phyloP scores from a whole-genome alignment of 2,329 filamentous ascomycete genomes.

The Exophiala xenobiotica region DNA sequence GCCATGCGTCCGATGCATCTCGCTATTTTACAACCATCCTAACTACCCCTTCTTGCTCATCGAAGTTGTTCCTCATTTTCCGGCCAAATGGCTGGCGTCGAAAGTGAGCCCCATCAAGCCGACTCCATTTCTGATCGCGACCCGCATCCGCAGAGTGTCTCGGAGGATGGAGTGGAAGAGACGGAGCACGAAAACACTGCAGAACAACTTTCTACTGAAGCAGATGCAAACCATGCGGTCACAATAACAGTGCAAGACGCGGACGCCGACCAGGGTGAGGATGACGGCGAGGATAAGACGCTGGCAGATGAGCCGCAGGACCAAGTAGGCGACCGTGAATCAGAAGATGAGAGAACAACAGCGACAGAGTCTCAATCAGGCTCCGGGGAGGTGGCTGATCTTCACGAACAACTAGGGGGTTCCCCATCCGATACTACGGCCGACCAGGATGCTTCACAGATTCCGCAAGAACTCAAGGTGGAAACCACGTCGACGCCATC shows the following conservation, averaged over 20 bases:
- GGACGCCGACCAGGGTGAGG: constrained; percentile 27
- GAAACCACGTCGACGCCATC: constrained; percentile 25
- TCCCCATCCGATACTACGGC: not conserved
- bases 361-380: constrained; percentile 17
- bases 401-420: constrained; percentile 14
- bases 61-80: constrained; percentile 10
- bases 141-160: constrained; percentile 7
- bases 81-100: constrained; percentile 29
- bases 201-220: constrained; percentile 24
- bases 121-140: constrained; percentile 12
- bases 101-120: constrained; percentile 20
- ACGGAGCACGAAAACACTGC: constrained; percentile 29
- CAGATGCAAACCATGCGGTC: constrained; percentile 18
- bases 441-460: constrained; percentile 1
- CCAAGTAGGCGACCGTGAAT: constrained; percentile 21
- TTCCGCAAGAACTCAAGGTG: constrained; percentile 1
- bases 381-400: constrained; percentile 14
- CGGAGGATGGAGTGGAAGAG: constrained; percentile 29
- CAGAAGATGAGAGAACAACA: constrained; percentile 23
- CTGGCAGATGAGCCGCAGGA: constrained; percentile 27
- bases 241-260: constrained; percentile 29
- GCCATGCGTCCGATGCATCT: constrained; percentile 14
- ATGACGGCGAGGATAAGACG: too few species aligned
- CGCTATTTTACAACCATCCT: constrained; percentile 8
- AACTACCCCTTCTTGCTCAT: constrained; percentile 6